Conservation (phyloP, 2,329 filamentous ascomycete species). For the Ascochyta koolunga region DNA sequence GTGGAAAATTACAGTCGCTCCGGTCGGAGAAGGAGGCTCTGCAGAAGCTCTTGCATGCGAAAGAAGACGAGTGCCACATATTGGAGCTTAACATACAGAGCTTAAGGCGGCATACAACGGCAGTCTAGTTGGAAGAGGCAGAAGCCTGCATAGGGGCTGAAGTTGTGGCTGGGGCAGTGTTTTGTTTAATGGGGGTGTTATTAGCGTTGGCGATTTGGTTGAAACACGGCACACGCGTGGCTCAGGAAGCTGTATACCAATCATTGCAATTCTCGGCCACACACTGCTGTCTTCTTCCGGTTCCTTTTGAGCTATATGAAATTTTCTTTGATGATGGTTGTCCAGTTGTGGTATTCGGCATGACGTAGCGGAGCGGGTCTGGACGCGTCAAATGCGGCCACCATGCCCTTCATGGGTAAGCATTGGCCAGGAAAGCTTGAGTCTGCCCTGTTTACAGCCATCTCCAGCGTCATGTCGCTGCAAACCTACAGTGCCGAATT, state of each 20-base stretch:
- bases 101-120: conserved; percentile 33
- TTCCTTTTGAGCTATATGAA: background rate
- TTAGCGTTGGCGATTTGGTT: conserved; percentile 5
- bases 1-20: conserved; percentile 46
- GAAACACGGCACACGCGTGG: background rate
- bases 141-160: background rate
- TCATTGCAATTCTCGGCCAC: background rate
- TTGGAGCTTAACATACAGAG: conserved; percentile 47
- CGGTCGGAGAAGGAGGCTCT: conserved; percentile 50
- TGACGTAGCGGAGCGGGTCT: conserved; percentile 12
- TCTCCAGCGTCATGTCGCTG: conserved; percentile 24
- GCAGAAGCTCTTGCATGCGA: conserved; percentile 47
- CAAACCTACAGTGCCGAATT: conserved; percentile 15
- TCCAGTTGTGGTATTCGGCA: conserved; percentile 2
- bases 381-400: conserved; percentile 6
- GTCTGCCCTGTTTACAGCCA: conserved; percentile 20
- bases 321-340: conserved; percentile 3
- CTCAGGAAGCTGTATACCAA: conserved; percentile 9
- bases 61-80: conserved; percentile 49
- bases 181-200: background rate
- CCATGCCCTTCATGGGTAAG: conserved; percentile 9
- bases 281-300: background rate
- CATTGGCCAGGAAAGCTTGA: conserved; percentile 19
- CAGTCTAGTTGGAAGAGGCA: conserved; percentile 7
- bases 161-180: conserved; percentile 6